phyloP scores from a whole-genome alignment of 768 basidiomycete species.

The Calocybe cyanea region DNA sequence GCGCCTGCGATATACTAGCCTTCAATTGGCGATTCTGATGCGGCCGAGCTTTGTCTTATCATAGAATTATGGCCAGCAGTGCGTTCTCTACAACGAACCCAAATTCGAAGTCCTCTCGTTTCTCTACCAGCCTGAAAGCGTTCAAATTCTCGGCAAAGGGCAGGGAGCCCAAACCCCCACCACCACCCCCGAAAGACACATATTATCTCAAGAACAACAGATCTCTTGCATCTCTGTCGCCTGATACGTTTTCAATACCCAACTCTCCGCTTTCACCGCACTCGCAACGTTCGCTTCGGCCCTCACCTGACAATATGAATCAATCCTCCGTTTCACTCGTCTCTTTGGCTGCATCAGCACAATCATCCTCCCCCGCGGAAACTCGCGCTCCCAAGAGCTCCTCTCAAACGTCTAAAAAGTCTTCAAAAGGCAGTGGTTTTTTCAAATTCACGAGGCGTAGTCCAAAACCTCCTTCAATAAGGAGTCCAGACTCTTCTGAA shows the following conservation, averaged over 20 bases:
- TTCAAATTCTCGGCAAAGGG: conserved; percentile 28
- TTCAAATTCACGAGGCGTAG: conserved; percentile 39
- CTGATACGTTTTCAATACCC: conserved; percentile 35
- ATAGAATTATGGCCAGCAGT: conserved; percentile 24
- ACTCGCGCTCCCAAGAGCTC: conserved; percentile 7
- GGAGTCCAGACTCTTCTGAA: conserved; percentile 17
- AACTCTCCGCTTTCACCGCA: conserved; percentile 37
- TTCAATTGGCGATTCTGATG: conserved; percentile 5
- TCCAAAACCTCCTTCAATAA: conserved; percentile 24
- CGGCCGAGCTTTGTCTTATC: conserved; percentile 1
- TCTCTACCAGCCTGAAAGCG: conserved; percentile 28
- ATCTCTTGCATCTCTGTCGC: conserved; percentile 45
- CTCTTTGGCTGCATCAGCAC: conserved; percentile 28
- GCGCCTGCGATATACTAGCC: background rate
- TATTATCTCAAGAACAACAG: conserved; percentile 42
- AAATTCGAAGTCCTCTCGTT: conserved; percentile 23
- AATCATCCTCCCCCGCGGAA: conserved; percentile 20
- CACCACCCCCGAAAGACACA: conserved; percentile 63
- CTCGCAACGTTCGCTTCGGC: conserved; percentile 27
- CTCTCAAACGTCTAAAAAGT: conserved; percentile 23
- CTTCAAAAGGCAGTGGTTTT: conserved; percentile 36
- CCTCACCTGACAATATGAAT: conserved; percentile 27
- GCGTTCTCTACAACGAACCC: conserved; percentile 18
- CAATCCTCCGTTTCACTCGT: conserved; percentile 33
- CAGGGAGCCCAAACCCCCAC: conserved; percentile 40